These are phyloP conservation scores for Alternaria ventricosa DNA, from an alignment of 2,329 filamentous ascomycete genomes.

Conservation along the genomic window DNA sequence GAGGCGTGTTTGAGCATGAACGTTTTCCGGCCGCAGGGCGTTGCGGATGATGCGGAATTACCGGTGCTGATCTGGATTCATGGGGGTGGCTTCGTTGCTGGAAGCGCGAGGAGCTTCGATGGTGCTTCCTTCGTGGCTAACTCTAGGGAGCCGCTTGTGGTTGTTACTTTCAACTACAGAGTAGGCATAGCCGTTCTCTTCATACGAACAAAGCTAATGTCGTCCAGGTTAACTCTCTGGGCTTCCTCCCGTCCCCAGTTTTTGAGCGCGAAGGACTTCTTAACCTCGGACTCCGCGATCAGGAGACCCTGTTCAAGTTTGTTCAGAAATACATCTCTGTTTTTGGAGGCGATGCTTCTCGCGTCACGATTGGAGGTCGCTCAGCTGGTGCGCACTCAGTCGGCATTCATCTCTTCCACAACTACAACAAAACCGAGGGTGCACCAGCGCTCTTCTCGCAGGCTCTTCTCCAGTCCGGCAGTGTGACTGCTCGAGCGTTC, in stretches of 20 bases:
- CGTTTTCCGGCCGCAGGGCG: constrained; percentile 30
- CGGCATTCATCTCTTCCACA: constrained; percentile 38
- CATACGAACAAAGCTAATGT: background rate
- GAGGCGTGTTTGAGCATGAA: constrained; percentile 40
- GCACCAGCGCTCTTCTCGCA: constrained; percentile 33
- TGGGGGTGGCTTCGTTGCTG: constrained; percentile 30
- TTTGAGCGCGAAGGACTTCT: constrained; percentile 35
- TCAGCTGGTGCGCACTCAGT: constrained; percentile 44
- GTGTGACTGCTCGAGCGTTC: constrained; percentile 35
- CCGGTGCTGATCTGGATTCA: constrained; percentile 42
- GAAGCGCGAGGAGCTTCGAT: constrained; percentile 34
- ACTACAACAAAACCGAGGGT: constrained; percentile 32
- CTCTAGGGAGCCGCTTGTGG: constrained; percentile 28
- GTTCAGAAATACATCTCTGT: constrained; percentile 47
- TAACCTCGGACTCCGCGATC: constrained; percentile 37
- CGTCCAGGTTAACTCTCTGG: constrained; percentile 23
- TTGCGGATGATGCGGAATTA: constrained; percentile 21
- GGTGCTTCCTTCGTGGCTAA: constrained; percentile 35
- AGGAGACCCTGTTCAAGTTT: constrained; percentile 40
- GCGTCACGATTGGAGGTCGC: constrained; percentile 49
- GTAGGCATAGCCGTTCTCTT: background rate
- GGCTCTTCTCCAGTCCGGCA: constrained; percentile 36
- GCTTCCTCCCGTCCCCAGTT: constrained; percentile 31
- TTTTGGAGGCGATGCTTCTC: constrained; percentile 49
- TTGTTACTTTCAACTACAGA: constrained; percentile 39